Conservation (phyloP, 2,329 filamentous ascomycete genomes). For the Beauveria asiatica region DNA sequence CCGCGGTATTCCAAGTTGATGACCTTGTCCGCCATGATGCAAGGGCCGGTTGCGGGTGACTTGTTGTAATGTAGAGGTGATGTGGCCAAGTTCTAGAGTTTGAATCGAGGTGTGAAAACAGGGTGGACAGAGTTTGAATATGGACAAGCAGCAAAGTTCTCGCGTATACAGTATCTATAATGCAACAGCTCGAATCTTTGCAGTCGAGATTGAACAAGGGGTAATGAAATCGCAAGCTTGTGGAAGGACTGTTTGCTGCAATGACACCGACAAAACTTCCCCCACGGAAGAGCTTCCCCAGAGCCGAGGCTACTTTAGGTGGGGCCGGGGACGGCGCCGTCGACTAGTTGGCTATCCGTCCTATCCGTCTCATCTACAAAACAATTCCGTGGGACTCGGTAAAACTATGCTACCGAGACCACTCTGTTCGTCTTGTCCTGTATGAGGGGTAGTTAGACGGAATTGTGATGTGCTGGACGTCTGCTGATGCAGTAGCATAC, state of each 20-base stretch:
- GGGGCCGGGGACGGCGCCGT: not conserved
- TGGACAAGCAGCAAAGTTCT: not conserved
- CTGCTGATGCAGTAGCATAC: not conserved
- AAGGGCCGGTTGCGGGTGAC: not conserved
- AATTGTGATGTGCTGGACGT: no score
- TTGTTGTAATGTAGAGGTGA: not conserved
- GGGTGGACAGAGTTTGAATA: not conserved
- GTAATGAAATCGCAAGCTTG: not conserved
- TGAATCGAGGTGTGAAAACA: not conserved
- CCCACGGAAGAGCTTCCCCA: not conserved
- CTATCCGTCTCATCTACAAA: not conserved
- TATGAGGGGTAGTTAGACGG: no score
- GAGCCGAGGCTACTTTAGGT: constrained; percentile 6
- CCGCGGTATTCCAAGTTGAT: constrained; percentile 32
- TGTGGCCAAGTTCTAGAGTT: not conserved
- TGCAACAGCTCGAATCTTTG: not conserved
- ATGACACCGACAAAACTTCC: not conserved
- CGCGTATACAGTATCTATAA: not conserved
- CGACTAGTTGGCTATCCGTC: not conserved
- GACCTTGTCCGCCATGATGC: constrained; percentile 14
- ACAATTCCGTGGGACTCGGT: not conserved
- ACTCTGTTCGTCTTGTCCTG: no score
- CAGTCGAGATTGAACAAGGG: not conserved
- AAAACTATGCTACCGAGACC: not conserved
- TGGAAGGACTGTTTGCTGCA: not conserved